These are phyloP conservation scores for Cyberlindnera amylophila DNA, from an alignment of 805 yeast species.

Conservation along the genomic window DNA sequence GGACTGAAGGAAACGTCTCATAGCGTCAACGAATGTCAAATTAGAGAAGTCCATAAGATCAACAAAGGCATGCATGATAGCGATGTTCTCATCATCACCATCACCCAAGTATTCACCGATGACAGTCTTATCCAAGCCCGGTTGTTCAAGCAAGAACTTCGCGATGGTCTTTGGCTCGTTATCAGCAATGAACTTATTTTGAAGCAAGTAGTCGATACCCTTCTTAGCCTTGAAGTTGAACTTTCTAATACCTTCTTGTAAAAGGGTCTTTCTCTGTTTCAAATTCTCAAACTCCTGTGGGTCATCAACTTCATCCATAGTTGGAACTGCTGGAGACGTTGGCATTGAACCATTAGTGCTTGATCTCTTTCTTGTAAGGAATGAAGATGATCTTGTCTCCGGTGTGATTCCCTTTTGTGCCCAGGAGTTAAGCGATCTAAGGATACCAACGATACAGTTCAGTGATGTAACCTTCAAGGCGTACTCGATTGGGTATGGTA, in stretches of 20 bases:
- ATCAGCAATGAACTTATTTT: conserved; percentile 57
- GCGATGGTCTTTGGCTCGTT: conserved; percentile 71
- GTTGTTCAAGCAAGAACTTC: conserved; percentile 63
- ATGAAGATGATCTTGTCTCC: conserved; percentile 21
- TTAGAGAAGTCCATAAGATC: conserved; percentile 76
- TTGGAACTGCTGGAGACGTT: conserved; percentile 7
- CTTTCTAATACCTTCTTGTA: conserved; percentile 70
- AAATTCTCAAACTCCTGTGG: conserved; percentile 81
- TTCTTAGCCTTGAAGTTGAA: conserved; percentile 84
- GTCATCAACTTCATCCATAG: conserved; percentile 49
- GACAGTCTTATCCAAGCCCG: conserved; percentile 74
- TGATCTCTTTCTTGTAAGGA: conserved; percentile 26
- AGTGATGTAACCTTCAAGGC: conserved; percentile 80
- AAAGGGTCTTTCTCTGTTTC: conserved; percentile 77
- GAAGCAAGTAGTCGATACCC: conserved; percentile 64
- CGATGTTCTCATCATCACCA: conserved; percentile 71
- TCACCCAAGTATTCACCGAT: conserved; percentile 94
- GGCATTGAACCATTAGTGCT: conserved; percentile 25
- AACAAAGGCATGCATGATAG: conserved; percentile 90
- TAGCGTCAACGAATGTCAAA: conserved; percentile 74
- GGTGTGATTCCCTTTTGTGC: conserved; percentile 60
- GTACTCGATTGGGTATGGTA: conserved; percentile 70
- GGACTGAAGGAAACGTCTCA: conserved; percentile 77
- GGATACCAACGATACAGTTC: conserved; percentile 73
- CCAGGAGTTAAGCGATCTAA: conserved; percentile 82